phyloP scores from a whole-genome alignment of 2,329 filamentous ascomycete genomes.

The Aspergillus caelatus region DNA sequence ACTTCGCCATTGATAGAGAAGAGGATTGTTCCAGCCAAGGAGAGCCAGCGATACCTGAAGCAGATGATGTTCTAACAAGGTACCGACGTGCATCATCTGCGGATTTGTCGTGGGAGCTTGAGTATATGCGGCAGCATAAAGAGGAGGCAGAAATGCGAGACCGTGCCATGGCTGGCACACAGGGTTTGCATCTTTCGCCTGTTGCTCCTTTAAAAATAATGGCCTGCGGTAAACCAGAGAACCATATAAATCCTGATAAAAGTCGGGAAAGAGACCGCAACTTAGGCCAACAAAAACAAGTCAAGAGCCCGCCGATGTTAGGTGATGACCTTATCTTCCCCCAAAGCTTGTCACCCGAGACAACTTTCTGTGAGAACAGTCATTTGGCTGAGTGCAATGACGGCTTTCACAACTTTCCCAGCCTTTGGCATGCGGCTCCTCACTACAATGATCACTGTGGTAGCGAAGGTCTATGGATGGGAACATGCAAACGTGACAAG shows the following conservation, averaged over 20 bases:
- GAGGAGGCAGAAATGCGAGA: constrained; percentile 60
- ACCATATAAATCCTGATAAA: constrained; percentile 14
- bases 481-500: constrained; percentile 38
- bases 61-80: not conserved
- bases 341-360: constrained; percentile 78
- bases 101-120: constrained; percentile 70
- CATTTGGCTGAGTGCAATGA: constrained; percentile 60
- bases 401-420: constrained; percentile 56
- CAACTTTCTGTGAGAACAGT: constrained; percentile 80
- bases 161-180: constrained; percentile 34
- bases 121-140: constrained; percentile 78
- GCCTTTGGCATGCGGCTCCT: constrained; percentile 78
- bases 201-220: constrained; percentile 20
- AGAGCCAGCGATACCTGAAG: constrained; percentile 8
- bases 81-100: constrained; percentile 48
- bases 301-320: constrained; percentile 79
- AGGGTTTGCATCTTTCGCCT: constrained; percentile 36
- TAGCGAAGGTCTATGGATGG: constrained; percentile 46
- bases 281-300: constrained; percentile 60
- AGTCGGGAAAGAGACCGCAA: constrained; percentile 25
- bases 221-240: constrained; percentile 7
- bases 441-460: constrained; percentile 41
- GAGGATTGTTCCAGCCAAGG: constrained; percentile 39
- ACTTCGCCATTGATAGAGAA: constrained; percentile 48
- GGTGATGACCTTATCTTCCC: constrained; percentile 80